A percentile compares a stretch with the other conserved stretches of the same genome.
These are phyloP conservation scores for Pyrenochaeta sp. DNA, from an alignment of 2,329 filamentous ascomycete species.

Conservation along the genomic window DNA sequence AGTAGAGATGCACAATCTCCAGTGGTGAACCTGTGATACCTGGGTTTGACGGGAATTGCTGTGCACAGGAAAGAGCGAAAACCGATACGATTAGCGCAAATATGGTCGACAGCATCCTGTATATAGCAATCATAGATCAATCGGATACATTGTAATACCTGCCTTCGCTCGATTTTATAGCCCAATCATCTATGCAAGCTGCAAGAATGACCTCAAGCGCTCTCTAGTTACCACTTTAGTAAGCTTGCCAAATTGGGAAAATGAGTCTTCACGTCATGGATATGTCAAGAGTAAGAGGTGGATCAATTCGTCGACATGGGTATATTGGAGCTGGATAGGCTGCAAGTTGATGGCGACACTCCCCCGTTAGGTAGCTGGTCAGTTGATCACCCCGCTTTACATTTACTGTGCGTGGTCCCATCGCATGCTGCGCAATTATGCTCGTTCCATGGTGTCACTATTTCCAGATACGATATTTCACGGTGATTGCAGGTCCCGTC, in stretches of 20 bases:
- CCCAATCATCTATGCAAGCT: not conserved
- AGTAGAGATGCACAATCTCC: constrained; percentile 61
- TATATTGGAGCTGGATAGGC: not conserved
- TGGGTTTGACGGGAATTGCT: constrained; percentile 43
- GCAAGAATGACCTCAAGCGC: constrained; percentile 17
- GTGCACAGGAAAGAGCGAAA: constrained; percentile 18
- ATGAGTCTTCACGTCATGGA: constrained; percentile 33
- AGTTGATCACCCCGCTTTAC: not conserved
- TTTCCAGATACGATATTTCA: not conserved
- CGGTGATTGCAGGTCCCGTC: no score
- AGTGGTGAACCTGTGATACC: constrained; percentile 53
- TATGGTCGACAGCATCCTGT: constrained; percentile 8
- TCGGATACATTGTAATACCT: not conserved
- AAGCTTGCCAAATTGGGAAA: not conserved
- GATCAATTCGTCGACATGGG: constrained; percentile 8
- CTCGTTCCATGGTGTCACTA: not conserved
- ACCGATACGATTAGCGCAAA: constrained; percentile 18
- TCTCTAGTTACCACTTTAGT: not conserved
- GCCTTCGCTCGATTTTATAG: constrained; percentile 8
- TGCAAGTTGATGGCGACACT: not conserved
- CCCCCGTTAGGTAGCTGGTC: not conserved
- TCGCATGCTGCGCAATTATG: not conserved
- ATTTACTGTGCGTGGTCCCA: not conserved
- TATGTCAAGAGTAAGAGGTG: constrained; percentile 25
- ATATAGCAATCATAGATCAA: not conserved